Evolutionary conservation across 2,329 filamentous ascomycete genomes (phyloP).

Genomic region (Eutypa lata): DNA sequence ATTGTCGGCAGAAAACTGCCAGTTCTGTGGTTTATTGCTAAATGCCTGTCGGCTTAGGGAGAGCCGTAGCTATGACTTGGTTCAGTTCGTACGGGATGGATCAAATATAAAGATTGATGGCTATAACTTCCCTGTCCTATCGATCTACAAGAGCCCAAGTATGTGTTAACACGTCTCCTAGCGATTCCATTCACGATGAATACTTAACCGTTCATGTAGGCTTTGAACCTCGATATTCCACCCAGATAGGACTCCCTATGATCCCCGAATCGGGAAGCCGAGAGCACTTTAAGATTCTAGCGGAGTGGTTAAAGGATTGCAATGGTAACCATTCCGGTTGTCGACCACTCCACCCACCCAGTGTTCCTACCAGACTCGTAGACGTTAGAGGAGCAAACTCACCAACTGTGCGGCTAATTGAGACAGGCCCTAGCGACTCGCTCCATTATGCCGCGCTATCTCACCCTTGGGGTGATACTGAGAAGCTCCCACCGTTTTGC

Average conservation of each 20-base stretch:
- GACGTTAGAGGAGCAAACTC: constrained; percentile 2
- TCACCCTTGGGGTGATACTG: constrained; percentile 18
- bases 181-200: too few species aligned
- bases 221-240: neutral
- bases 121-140: too few species aligned
- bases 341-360: neutral
- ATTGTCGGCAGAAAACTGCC: too few species aligned
- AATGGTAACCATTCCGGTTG: constrained; percentile 8
- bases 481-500: too few species aligned
- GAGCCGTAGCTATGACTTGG: too few species aligned
- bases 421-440: neutral
- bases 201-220: too few species aligned
- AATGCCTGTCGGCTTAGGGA: too few species aligned
- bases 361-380: constrained; percentile 10
- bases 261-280: constrained; percentile 2
- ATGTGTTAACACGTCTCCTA: too few species aligned
- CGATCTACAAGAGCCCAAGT: too few species aligned
- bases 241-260: constrained; percentile 10
- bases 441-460: constrained; percentile 15
- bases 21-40: too few species aligned
- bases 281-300: constrained; percentile 6
- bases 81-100: too few species aligned
- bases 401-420: constrained; percentile 1
- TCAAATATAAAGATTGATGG: too few species aligned
- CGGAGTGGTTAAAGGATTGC: constrained; percentile 12